Conservation (phyloP, 371 early-diverging fungal genomes). For the Parasitella parasitica region DNA sequence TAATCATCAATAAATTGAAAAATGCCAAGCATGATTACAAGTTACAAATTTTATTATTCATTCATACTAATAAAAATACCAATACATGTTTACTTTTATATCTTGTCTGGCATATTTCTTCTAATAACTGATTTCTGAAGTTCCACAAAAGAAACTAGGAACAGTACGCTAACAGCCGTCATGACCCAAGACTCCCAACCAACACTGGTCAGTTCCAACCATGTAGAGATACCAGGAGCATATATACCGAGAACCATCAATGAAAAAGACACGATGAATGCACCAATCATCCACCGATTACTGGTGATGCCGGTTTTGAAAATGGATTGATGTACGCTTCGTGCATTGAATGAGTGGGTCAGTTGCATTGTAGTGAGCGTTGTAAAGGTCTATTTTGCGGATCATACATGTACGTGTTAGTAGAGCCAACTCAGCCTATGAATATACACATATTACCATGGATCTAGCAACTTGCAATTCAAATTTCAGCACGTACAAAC, state of each 20-base stretch:
- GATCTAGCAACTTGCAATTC: constrained; percentile 19
- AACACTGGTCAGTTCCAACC: constrained; percentile 69
- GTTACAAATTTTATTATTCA: no score
- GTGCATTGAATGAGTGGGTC: constrained; percentile 76
- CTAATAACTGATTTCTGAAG: constrained; percentile 59
- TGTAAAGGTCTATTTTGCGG: constrained; percentile 60
- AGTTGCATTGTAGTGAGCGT: constrained; percentile 80
- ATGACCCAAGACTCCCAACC: constrained; percentile 76
- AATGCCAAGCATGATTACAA: no score
- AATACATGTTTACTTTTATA: no score
- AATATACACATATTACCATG: constrained; percentile 9
- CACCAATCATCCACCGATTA: constrained; percentile 78
- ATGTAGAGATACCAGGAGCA: constrained; percentile 60
- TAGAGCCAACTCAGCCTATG: constrained; percentile 15
- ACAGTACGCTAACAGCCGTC: constrained; percentile 63
- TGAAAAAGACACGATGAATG: constrained; percentile 67
- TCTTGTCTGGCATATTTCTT: constrained; percentile 10
- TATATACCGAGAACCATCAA: constrained; percentile 77
- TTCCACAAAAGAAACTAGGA: constrained; percentile 73
- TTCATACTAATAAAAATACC: no score
- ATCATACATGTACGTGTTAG: not conserved
- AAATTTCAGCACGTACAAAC: constrained; percentile 36
- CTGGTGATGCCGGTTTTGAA: constrained; percentile 69
- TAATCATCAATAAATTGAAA: no score
- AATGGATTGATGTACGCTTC: constrained; percentile 66